Percentiles rank a stretch among this genome's conserved stretches.
phyloP scores from a whole-genome alignment of 495 filamentous ascomycete species.

The Aspergillus ostianus region DNA sequence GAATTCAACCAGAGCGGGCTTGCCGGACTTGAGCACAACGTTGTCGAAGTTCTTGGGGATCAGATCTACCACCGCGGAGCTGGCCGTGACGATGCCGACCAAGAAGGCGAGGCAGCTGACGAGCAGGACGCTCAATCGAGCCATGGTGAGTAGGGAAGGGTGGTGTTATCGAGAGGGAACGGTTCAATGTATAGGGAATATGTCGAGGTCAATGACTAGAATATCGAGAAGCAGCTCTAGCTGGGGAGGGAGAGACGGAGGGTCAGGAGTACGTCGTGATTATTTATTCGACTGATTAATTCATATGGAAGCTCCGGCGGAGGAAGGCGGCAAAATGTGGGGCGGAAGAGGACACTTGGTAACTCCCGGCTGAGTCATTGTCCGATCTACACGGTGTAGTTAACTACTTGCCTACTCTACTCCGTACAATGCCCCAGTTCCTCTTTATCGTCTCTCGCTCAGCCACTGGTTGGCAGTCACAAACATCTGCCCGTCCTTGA shows the following conservation, averaged over 20 bases:
- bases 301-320: constrained; percentile 2
- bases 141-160: constrained; percentile 34
- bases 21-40: constrained; percentile 84
- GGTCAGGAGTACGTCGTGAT: neutral
- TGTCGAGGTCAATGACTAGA: neutral
- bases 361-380: neutral
- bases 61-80: constrained; percentile 73
- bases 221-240: neutral
- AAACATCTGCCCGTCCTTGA: constrained; percentile 63
- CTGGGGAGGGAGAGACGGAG: neutral
- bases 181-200: neutral
- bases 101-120: constrained; percentile 42
- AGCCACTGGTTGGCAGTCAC: constrained; percentile 67
- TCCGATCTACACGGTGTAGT: no score
- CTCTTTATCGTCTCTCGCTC: constrained; percentile 43
- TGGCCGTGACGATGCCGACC: constrained; percentile 40
- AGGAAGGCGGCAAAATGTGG: constrained; percentile 1
- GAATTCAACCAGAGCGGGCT: constrained; percentile 97
- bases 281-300: neutral
- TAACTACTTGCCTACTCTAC: no score
- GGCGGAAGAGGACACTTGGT: constrained; percentile 27
- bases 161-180: constrained; percentile 1
- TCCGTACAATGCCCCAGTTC: no score
- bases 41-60: constrained; percentile 86
- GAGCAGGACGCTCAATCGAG: constrained; percentile 47